phyloP scores from a whole-genome alignment of 75 land plant genomes.

The Gnetum montanum region DNA sequence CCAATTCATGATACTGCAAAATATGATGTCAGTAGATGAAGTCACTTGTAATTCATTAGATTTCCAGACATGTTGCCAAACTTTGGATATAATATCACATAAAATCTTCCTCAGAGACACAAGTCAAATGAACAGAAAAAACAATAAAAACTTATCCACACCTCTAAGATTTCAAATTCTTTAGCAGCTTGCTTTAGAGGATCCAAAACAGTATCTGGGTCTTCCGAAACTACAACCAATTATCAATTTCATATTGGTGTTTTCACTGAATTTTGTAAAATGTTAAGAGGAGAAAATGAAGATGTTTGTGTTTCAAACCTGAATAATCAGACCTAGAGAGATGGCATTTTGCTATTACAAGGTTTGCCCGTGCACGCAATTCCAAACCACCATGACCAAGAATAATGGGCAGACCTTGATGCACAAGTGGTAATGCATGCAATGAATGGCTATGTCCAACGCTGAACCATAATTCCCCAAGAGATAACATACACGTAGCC shows the following conservation, averaged over 20 bases:
- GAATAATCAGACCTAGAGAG: conserved; percentile 57
- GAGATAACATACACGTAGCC: conserved; percentile 68
- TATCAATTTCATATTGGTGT: neutral
- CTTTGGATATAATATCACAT: no score
- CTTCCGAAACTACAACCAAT: conserved; percentile 31
- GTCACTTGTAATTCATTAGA: no score
- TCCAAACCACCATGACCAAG: conserved; percentile 95
- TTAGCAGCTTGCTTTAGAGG: conserved; percentile 71
- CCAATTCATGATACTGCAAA: conserved; percentile 82
- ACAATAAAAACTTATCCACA: conserved; percentile 20
- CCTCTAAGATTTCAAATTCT: conserved; percentile 66
- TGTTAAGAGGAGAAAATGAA: neutral
- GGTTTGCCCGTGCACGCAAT: conserved; percentile 72
- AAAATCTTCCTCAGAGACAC: no score
- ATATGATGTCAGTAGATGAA: no score
- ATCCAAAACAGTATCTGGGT: conserved; percentile 61
- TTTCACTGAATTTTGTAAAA: neutral
- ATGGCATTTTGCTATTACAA: conserved; percentile 76
- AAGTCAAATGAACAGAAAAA: neutral
- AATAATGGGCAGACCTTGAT: conserved; percentile 70
- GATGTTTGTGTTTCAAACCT: conserved; percentile 22
- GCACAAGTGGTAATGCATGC: conserved; percentile 52
- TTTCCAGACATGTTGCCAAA: no score
- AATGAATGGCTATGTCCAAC: conserved; percentile 70
- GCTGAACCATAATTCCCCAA: conserved; percentile 85